Base-by-base conservation (phyloP, 164 flowering plant species). In the Annona cherimola region DNA sequence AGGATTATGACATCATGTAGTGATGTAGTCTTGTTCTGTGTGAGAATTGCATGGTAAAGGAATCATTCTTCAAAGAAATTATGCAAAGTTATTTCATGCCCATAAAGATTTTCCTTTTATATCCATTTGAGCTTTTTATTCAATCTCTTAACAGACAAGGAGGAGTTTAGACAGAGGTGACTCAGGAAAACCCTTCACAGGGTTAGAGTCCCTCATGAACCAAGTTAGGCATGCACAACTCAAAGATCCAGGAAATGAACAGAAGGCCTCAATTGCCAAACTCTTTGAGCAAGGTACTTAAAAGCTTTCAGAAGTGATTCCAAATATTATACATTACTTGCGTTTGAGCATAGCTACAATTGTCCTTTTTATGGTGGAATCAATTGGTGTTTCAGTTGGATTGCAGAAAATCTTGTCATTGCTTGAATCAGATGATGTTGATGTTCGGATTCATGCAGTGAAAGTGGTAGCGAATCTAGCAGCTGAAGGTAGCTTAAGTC, bases 391-490 rank as follows among this genome's bases (percentile, higher is more conserved):
- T 50, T 61, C 86, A 96, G 99, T 96, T 81, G 99, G 99, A 62
- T 79, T 96, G 91, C 99, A 93, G 63, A 96, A 90, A 84, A 96
- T 96, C 70, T 79, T 93, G 82, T 88, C 96, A 18, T 83, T 96
- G 80, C 97, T 96, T 62, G 96, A 90, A 78, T 88, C 99, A 35
- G 96, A 91, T 71, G 99, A 96, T 84, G 83, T 87, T 69, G 96
- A 90, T 78, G 92, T 96, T 42, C 88, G 88, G 39, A 86, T 96
- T 75, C 98, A 96, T 90, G 99, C 99, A 61, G 99, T 93, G 50
- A 96, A 96, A 85, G 99, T 96, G 76, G 94, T 96, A 0, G 99
- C 99, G 66, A 96, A 96, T 79, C 83, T 96, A 19, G 98, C 99
- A 59, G 98, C 98, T 16, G 99, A 96, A 88, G 99, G 99, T 95